Evolutionary conservation across 768 basidiomycete genomes (phyloP), one percentile per base, ranked within the genome.

Genomic region (Galerina marginata): DNA sequence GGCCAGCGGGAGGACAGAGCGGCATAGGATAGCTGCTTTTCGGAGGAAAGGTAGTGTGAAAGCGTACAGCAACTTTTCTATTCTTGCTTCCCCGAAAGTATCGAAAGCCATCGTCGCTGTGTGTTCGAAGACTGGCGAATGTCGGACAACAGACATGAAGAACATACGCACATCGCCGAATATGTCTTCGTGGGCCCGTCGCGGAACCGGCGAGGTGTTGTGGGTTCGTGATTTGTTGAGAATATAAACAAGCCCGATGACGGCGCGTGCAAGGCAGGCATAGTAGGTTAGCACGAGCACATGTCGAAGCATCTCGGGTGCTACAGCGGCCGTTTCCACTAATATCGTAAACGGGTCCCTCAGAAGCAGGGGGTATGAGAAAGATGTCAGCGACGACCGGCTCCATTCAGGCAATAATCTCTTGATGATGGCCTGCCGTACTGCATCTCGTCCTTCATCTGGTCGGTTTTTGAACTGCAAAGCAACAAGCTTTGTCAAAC

Each of bases 31-130:
- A 10, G 93, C 88, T 0, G 90, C 92, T 0, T 91, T 85, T 15
- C 96, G 90, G 9, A 99, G 85, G 81, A 97, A 98, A 3, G 95
- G 96, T 0, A 98, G 80, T 0, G 93, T 94, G 73, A 96, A 93
- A 0, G 87, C 81, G 69, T 96, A 96, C 37, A 98, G 76, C 46
- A 96, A 74, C 72, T 91, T 93, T 68, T 95, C 90, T 48, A 98
- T 90, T 39, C 90, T 82, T 4, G 88, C 88, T 68, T 94, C 92
- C 53, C 94, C 91, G 63, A 94, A 89, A 3, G 88, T 84, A 44
- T 90, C 87, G 54, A 96, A 89, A 1, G 88, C 89, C 47, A 91
- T 75, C 25, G 88, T 91, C 3, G 92, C 90, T 0, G 89, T 92
- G 66, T 92, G 92, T 62, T 95, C 92, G 65, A 95, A 91, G 37